phyloP scores from a whole-genome alignment of 78 protist species.

The Chrysochromulina parva region DNA sequence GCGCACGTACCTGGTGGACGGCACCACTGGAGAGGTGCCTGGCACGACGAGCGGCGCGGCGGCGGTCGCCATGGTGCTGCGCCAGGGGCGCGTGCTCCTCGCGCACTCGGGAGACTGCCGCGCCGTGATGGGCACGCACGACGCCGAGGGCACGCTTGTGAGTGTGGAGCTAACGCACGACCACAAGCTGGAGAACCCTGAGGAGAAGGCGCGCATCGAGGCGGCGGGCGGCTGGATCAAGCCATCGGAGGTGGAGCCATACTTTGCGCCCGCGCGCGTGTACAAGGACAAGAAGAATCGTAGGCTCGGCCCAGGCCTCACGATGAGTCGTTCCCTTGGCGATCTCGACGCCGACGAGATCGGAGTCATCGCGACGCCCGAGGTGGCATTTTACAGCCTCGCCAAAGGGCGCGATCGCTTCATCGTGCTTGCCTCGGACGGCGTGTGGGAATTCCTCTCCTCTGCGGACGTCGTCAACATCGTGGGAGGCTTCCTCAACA shows the following conservation, averaged over 20 bases:
- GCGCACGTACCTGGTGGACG: no score
- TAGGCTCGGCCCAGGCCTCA: neutral
- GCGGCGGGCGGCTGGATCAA: slow-evolving; percentile 66
- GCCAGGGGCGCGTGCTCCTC: neutral
- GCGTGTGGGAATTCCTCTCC: neutral
- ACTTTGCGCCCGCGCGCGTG: neutral
- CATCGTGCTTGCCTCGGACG: neutral
- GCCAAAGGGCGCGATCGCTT: neutral
- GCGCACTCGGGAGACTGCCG: neutral
- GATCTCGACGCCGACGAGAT: neutral
- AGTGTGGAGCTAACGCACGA: slow-evolving; percentile 29
- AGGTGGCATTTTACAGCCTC: neutral
- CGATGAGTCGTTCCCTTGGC: neutral
- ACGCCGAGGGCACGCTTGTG: neutral
- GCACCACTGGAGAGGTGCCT: neutral
- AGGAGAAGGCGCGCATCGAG: slow-evolving; percentile 57
- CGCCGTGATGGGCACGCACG: neutral
- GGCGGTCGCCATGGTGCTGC: neutral
- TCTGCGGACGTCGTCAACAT: neutral
- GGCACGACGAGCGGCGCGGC: neutral
- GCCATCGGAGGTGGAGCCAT: slow-evolving; percentile 21
- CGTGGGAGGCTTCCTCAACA: no score
- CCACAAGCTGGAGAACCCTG: slow-evolving; percentile 58
- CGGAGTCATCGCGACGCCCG: neutral
- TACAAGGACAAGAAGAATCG: neutral